Percentiles rank a stretch among this genome's conserved stretches.
Evolutionary conservation across 441 rosid species (phyloP).

Genomic region (Euphorbia schlechtendalii): DNA sequence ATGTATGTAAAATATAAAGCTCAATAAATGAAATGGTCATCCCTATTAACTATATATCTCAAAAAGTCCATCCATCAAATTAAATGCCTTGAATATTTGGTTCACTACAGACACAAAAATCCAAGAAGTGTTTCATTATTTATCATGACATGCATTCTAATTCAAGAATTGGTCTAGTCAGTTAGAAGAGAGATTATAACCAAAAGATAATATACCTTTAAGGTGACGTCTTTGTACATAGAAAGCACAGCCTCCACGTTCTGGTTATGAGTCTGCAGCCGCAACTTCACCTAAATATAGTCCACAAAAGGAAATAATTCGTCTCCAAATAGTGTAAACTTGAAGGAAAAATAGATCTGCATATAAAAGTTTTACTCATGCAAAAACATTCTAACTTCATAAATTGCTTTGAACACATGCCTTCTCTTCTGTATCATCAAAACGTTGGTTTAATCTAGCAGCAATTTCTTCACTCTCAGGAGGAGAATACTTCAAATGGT

Average conservation of each 20-base stretch:
- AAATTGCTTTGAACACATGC: conserved; percentile 31
- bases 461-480: conserved; percentile 86
- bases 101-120: background rate
- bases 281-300: conserved; percentile 60
- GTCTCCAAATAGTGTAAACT: background rate
- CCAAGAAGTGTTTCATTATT: background rate
- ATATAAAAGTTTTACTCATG: background rate
- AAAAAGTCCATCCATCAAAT: background rate
- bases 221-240: conserved; percentile 52
- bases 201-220: conserved; percentile 42
- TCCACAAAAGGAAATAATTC: background rate
- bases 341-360: background rate
- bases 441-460: conserved; percentile 75
- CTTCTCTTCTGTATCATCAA: conserved; percentile 96
- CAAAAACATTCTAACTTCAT: conserved; percentile 8
- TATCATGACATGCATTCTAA: background rate
- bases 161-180: background rate
- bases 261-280: conserved; percentile 61
- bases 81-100: background rate
- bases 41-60: background rate
- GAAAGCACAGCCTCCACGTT: conserved; percentile 85
- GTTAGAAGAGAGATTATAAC: conserved; percentile 16
- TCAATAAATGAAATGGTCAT: background rate
- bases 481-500: conserved; percentile 84
- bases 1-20: too few species aligned